Base-by-base conservation (phyloP, 345 rosid genomes). In the Combretum micranthum region DNA sequence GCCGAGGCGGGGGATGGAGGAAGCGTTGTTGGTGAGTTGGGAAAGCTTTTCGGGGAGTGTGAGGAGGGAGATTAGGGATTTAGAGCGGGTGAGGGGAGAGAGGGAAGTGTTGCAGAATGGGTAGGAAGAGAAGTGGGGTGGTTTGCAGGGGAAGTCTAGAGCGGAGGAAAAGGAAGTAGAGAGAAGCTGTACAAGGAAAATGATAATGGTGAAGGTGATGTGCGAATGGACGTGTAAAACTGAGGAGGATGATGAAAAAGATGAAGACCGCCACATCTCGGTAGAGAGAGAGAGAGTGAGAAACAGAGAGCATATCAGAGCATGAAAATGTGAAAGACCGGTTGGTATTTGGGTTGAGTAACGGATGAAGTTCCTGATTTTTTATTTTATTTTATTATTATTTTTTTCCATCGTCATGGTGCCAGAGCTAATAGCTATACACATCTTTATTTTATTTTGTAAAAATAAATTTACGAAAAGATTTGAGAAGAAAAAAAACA, bases 1-100 rank as follows among this genome's bases (percentile, higher is more conserved):
- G 13, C 98, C 98, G 56, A 92, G 88, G 13, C 93, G 78, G 8
- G 95, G 87, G 19, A 88, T 58, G 6, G 80, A 73, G n/a, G 90
- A 78, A 20, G 88, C 90, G 61, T 83, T 81, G 68, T 80, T 69
- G 51, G 93, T 75, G 52, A 92, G 88, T 52, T 74, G 90, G 10
- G 47, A 49, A 76, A 86, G 77, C 68, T 88, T 92, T 69, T 92
- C 98, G 20, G 55, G 70, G 67, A 92, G 93, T n/a, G 87, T 84
- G 6, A 88, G 80, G 68, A 72, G 81, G 17, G 93, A 78, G 61
- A 86, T 64, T 49, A 92, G 88, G 54, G 95, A 84, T 45, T 61
- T 66, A 42, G 90, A 92, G 64, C 98, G 70, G 17, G 65, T 48
- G 15, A 53, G 32, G 53, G 62, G 47, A 22, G 96, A 57, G 25